Base-by-base conservation (phyloP, 768 basidiomycete species). In the Clitopilus hobsonii region DNA sequence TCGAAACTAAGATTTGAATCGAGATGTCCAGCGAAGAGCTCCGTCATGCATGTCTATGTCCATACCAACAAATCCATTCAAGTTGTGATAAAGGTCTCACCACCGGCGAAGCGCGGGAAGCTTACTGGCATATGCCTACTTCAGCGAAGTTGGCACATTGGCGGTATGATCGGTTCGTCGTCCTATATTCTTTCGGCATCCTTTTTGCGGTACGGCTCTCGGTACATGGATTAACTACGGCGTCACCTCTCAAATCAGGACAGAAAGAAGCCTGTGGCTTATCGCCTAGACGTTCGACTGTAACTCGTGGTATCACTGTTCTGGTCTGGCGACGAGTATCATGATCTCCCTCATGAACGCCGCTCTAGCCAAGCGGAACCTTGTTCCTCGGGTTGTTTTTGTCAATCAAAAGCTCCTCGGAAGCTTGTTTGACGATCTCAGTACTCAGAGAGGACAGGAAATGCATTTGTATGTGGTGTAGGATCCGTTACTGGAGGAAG, bases 81-180 rank as follows among this genome's bases (percentile, higher is more conserved):
- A n/a, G n/a, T n/a, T n/a, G n/a, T n/a, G n/a, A n/a, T n/a, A 10
- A 79, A 82, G 62, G 71, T 78, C 29, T 60, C 78, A 2, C 71
- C 77, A 18, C 68, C 76, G 20, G 69, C 72, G 5, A 74, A 77
- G 53, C 71, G 76, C n/a, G 79, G 79, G 24, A 70, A 74, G 29
- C 64, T 81, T 20, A 73, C 77, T 50, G 80, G 79, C 16, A 59
- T 76, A 50, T 79, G 75, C n/a, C n/a, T n/a, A n/a, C n/a, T n/a
- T 61, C 79, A 82, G 54, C 60, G 78, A n/a, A 71, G 71, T 29
- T 78, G 74, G 68, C 79, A 81, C 62, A 64, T 74, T 38, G 79
- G 79, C 29, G 73, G 71, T n/a, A 67, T 79, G 14, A 63, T 74
- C 27, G 76, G 76, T 63, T 47, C 13, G 64, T 50, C 30, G 11